A percentile compares a stretch with the other conserved stretches of the same genome.
These are phyloP conservation scores for Cutaneotrichosporon cutaneum DNA, from an alignment of 1,284 basidiomycete genomes.

Conservation along the genomic window DNA sequence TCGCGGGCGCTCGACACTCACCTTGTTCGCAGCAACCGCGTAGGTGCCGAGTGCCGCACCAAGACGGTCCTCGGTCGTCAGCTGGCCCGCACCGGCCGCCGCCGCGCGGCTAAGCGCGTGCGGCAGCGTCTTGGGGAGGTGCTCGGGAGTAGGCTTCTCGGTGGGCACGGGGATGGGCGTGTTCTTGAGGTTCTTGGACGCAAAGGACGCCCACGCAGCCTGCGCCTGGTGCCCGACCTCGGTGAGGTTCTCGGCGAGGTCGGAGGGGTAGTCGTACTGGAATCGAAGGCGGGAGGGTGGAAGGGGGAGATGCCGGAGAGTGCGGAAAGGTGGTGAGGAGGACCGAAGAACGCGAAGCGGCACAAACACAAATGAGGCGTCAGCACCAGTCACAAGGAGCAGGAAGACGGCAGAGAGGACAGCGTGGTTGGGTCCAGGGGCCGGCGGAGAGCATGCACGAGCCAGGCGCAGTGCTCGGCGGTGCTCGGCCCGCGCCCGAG, in stretches of 20 bases:
- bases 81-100: constrained; percentile 65
- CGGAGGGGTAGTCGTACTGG: constrained; percentile 73
- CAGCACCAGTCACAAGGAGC: background rate
- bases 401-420: background rate
- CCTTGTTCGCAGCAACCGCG: constrained; percentile 78
- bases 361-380: no score
- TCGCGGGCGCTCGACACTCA: constrained; percentile 31
- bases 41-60: constrained; percentile 76
- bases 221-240: constrained; percentile 65
- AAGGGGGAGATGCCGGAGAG: background rate
- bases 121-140: constrained; percentile 84
- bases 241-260: constrained; percentile 57
- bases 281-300: background rate
- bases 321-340: background rate
- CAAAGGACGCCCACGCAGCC: constrained; percentile 78
- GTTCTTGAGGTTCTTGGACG: constrained; percentile 83
- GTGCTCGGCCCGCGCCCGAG: no score
- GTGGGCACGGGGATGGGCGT: constrained; percentile 73
- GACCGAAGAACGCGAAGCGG: no score
- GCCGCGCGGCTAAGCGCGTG: constrained; percentile 88
- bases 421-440: no score
- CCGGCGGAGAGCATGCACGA: no score
- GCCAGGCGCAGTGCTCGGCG: no score
- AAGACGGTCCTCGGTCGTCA: constrained; percentile 64
- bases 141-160: constrained; percentile 19